A percentile compares a stretch with the other conserved stretches of the same genome.
Evolutionary conservation across 495 filamentous ascomycete species (phyloP).

Genomic region (Astrothelium subdiscretum): DNA sequence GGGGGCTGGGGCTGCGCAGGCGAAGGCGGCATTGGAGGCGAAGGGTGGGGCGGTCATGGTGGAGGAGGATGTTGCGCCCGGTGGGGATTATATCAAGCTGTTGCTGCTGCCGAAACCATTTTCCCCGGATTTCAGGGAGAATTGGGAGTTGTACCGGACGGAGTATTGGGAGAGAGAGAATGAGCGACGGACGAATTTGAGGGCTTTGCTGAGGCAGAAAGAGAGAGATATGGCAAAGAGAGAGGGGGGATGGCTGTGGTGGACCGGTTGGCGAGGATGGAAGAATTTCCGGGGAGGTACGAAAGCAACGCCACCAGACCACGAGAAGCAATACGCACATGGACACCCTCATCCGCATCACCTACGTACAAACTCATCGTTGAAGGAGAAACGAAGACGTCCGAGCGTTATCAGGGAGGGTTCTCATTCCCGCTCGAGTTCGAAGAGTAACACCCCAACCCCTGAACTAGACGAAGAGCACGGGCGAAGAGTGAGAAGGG

Average conservation of each 20-base stretch:
- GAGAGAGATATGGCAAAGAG: conserved; percentile 53
- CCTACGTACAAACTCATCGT: neutral
- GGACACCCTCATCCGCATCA: neutral
- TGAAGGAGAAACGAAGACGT: neutral
- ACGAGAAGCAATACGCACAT: neutral
- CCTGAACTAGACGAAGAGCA: neutral
- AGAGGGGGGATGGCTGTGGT: conserved; percentile 74
- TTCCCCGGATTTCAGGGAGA: conserved; percentile 86
- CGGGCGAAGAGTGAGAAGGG: neutral
- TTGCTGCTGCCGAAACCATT: conserved; percentile 90
- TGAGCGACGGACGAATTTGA: conserved; percentile 63
- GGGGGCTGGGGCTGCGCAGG: neutral
- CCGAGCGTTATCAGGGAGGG: neutral
- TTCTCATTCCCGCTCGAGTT: neutral
- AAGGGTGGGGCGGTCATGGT: conserved; percentile 16
- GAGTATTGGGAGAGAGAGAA: conserved; percentile 98
- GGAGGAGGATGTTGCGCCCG: conserved; percentile 75
- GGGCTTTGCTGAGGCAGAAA: conserved; percentile 52
- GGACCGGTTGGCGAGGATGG: conserved; percentile 55
- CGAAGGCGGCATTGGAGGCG: neutral
- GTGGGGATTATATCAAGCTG: conserved; percentile 83
- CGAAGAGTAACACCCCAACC: neutral
- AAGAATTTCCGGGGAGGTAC: conserved; percentile 19
- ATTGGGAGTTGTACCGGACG: conserved; percentile 85
- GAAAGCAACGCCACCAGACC: neutral